These are phyloP conservation scores for Arbutus unedo DNA, from an alignment of 148 eudicot species.

Conservation along the genomic window DNA sequence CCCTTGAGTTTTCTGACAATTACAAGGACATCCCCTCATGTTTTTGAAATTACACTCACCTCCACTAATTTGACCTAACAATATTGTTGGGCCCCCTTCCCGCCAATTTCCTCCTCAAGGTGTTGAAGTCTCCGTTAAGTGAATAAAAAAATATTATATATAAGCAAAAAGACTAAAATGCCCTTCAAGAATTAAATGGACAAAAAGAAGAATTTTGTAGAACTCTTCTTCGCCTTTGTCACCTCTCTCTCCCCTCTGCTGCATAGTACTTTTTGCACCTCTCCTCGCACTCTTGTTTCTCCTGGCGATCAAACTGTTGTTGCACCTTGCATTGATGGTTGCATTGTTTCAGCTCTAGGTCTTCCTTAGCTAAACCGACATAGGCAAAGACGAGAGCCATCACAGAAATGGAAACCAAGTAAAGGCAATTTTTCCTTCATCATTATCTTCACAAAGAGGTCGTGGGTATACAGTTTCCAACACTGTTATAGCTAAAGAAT, in stretches of 20 bases:
- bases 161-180: too few relatives aligned
- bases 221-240: conserved; percentile 3
- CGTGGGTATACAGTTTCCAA: too few relatives aligned
- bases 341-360: conserved; percentile 40
- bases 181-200: too few relatives aligned
- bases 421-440: neutral
- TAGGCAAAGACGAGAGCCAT: neutral
- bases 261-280: conserved; percentile 26
- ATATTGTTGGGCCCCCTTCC: too few relatives aligned
- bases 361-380: conserved; percentile 19
- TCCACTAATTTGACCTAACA: too few relatives aligned
- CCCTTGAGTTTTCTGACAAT: too few relatives aligned
- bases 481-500: neutral
- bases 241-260: conserved; percentile 5
- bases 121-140: too few relatives aligned
- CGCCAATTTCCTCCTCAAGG: too few relatives aligned
- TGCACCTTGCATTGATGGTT: conserved; percentile 37
- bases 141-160: too few relatives aligned
- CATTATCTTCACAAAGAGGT: neutral
- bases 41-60: too few relatives aligned
- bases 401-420: conserved; percentile 3
- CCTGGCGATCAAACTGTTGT: conserved; percentile 18
- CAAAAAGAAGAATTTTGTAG: too few relatives aligned
- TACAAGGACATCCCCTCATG: too few relatives aligned
- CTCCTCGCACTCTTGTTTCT: conserved; percentile 21